A percentile compares a stretch with the other conserved stretches of the same genome.
Conservation (phyloP, 192 early-diverging fungal species). For the Entomortierella parvispora region DNA sequence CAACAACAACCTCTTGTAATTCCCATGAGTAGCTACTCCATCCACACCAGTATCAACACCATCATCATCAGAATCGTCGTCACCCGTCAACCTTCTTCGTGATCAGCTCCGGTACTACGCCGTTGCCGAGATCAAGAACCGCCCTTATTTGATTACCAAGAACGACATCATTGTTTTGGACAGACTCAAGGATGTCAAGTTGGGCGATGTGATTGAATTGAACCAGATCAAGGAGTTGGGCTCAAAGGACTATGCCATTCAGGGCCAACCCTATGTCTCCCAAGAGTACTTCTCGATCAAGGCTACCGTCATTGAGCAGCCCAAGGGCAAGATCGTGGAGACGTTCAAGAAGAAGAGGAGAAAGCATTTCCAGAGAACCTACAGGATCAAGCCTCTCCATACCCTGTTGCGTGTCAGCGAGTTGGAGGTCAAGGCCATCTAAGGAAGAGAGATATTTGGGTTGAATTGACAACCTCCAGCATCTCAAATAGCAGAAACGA, state of each 20-base stretch:
- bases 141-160: slow-evolving; percentile 88
- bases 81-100: slow-evolving; percentile 57
- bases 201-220: slow-evolving; percentile 90
- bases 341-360: slow-evolving; percentile 85
- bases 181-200: slow-evolving; percentile 81
- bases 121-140: slow-evolving; percentile 86
- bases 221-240: slow-evolving; percentile 91
- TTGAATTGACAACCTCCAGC: too few species aligned
- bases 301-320: slow-evolving; percentile 91
- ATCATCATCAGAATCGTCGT: slow-evolving; percentile 1
- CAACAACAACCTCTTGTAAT: too few species aligned
- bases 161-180: slow-evolving; percentile 90
- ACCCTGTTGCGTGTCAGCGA: slow-evolving; percentile 80
- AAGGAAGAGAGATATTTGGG: too few species aligned
- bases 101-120: slow-evolving; percentile 83
- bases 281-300: slow-evolving; percentile 78
- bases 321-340: slow-evolving; percentile 76
- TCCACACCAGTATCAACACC: slow-evolving; percentile 12
- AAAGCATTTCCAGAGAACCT: slow-evolving; percentile 76
- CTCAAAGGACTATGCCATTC: slow-evolving; percentile 82
- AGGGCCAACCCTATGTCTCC: slow-evolving; percentile 87
- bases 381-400: slow-evolving; percentile 75
- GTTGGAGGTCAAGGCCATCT: slow-evolving; percentile 64
- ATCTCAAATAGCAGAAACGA: too few species aligned
- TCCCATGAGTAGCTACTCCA: slow-evolving; percentile 4